Evolutionary conservation across 2,329 filamentous ascomycete genomes (phyloP).

Genomic region (Botrytis pseudocinerea): DNA sequence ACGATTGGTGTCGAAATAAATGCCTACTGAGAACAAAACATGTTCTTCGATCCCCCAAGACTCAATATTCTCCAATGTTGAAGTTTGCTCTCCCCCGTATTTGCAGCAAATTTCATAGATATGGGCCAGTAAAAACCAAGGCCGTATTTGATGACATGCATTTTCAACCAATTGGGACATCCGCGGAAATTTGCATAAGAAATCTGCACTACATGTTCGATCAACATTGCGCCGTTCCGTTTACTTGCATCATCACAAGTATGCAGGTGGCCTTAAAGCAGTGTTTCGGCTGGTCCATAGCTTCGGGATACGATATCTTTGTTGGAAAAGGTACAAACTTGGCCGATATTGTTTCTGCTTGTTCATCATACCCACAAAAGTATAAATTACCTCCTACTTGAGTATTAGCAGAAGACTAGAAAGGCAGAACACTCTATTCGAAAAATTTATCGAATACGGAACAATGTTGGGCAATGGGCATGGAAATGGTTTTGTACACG

Average conservation of each 20-base stretch:
- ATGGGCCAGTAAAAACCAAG: neutral
- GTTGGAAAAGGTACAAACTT: neutral
- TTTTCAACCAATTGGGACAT: neutral
- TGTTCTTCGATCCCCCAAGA: neutral
- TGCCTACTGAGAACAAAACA: neutral
- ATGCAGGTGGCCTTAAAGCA: neutral
- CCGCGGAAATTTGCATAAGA: neutral
- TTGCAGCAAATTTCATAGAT: neutral
- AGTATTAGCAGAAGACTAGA: neutral
- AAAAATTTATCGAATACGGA: neutral
- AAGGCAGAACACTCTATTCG: neutral
- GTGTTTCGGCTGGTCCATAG: conserved; percentile 6
- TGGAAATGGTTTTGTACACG: neutral
- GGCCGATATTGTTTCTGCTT: neutral
- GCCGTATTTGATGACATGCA: neutral
- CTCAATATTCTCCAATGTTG: neutral
- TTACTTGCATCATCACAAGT: neutral
- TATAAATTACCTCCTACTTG: neutral
- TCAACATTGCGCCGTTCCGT: neutral
- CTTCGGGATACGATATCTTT: neutral
- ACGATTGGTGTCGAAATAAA: neutral
- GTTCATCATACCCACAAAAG: neutral
- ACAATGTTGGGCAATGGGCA: too few species aligned
- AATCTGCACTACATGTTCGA: neutral
- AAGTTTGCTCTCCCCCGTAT: neutral